phyloP scores from a whole-genome alignment of 164 flowering plant genomes.

The Saururus chinensis region DNA sequence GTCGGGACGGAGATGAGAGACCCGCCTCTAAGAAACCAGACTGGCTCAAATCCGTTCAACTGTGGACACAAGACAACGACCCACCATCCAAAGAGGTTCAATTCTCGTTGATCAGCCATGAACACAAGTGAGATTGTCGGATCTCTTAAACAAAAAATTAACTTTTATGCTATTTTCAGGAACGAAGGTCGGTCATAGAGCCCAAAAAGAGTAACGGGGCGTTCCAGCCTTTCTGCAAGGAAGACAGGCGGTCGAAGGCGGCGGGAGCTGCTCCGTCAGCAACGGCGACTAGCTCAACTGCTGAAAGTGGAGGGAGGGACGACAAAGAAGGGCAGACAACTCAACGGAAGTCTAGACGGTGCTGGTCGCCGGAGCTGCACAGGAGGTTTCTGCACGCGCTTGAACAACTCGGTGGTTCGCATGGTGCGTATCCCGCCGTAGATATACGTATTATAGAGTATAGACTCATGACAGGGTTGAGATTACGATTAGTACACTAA shows the following conservation, averaged over 20 bases:
- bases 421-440: slow-evolving; percentile 32
- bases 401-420: slow-evolving; percentile 88
- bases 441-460: too few species aligned
- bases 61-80: slow-evolving; percentile 67
- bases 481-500: too few species aligned
- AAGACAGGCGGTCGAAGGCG: slow-evolving; percentile 7
- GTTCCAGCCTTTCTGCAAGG: slow-evolving; percentile 51
- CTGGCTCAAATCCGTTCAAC: slow-evolving; percentile 77
- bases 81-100: slow-evolving; percentile 20
- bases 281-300: slow-evolving; percentile 36
- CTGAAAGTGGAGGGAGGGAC: slow-evolving; percentile 18
- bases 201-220: slow-evolving; percentile 58
- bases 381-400: slow-evolving; percentile 64
- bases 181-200: slow-evolving; percentile 13
- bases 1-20: slow-evolving; percentile 11
- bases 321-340: slow-evolving; percentile 27
- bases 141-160: not conserved
- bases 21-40: slow-evolving; percentile 35
- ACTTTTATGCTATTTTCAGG: slow-evolving; percentile 11
- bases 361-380: slow-evolving; percentile 94
- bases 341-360: slow-evolving; percentile 57
- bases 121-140: not conserved
- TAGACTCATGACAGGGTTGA: too few species aligned
- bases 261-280: slow-evolving; percentile 9
- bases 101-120: not conserved